These are phyloP conservation scores for Vitis vinifera DNA, from an alignment of 164 flowering plant genomes.

Conservation along the genomic window ASM3070453v1 NC_081816.1:15861001-15861500, in stretches of 20 bases:
- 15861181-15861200: constrained; percentile 36
- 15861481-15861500: constrained; percentile 50
- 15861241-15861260: constrained; percentile 32
- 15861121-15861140: constrained; percentile 59
- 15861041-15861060: constrained; percentile 37
- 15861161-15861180: constrained; percentile 84
- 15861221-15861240: neutral
- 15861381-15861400: constrained; percentile 35
- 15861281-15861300: constrained; percentile 45
- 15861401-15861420: constrained; percentile 36
- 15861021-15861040: constrained; percentile 28
- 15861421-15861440: constrained; percentile 47
- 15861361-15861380: constrained; percentile 40
- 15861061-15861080: neutral
- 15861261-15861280: constrained; percentile 42
- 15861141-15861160: constrained; percentile 78
- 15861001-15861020: constrained; percentile 61
- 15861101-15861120: constrained; percentile 48
- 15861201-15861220: neutral
- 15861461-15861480: constrained; percentile 36
- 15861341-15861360: constrained; percentile 36
- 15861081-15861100: constrained; percentile 41
- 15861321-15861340: constrained; percentile 47
- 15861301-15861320: constrained; percentile 46
- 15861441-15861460: constrained; percentile 45